Evolutionary conservation across 345 rosid genomes (phyloP).

Genomic region (Adansonia digitata): DNA sequence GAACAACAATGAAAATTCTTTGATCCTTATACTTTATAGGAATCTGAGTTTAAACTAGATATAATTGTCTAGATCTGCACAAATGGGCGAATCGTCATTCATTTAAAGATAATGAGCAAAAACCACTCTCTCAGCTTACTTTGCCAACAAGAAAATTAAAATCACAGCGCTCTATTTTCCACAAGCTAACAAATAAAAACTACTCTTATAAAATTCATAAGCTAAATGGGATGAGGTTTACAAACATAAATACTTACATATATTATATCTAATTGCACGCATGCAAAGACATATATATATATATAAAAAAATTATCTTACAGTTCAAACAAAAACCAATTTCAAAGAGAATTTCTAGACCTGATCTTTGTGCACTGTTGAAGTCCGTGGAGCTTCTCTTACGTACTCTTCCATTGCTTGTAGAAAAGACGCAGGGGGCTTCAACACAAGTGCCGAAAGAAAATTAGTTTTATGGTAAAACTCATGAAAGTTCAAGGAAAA

Average conservation of each 20-base stretch:
- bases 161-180: too few relatives aligned
- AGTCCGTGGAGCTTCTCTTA: slow-evolving; percentile 70
- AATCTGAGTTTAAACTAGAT: not conserved
- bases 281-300: not conserved
- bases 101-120: too few relatives aligned
- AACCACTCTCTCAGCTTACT: too few relatives aligned
- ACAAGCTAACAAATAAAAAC: too few relatives aligned
- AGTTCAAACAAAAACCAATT: not conserved
- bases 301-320: not conserved
- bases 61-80: not conserved
- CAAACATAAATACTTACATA: not conserved
- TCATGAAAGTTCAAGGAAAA: not conserved
- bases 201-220: too few relatives aligned
- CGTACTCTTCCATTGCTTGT: slow-evolving; percentile 99
- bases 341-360: slow-evolving; percentile 37
- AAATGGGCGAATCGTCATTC: too few relatives aligned
- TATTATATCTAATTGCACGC: not conserved
- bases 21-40: not conserved
- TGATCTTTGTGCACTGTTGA: slow-evolving; percentile 60
- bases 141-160: too few relatives aligned
- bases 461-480: not conserved
- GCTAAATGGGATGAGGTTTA: too few relatives aligned
- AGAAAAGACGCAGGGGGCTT: slow-evolving; percentile 91
- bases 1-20: not conserved
- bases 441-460: slow-evolving; percentile 16